Evolutionary conservation across 306 rosid genomes (phyloP), one percentile per base, ranked within the genome.

Genomic region (Cotoneaster glaucophyllus): DNA sequence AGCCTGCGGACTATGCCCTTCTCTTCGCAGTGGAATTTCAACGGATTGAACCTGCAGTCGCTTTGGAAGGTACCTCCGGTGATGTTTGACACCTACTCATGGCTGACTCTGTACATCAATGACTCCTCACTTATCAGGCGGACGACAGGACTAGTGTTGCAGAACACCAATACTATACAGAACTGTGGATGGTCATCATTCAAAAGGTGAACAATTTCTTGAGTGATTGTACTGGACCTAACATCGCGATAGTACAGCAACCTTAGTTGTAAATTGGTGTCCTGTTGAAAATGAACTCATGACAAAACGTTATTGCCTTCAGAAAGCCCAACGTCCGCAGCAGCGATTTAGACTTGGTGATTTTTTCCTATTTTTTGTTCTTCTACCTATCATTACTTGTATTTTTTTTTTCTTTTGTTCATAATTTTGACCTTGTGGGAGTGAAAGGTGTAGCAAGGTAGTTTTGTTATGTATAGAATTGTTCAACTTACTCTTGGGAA

Each of bases 381-480:
- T 39, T 62, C 43, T 21, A 22, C 32, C 11, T 32, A 15, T 64
- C 4, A 25, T 78, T 64, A 52, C 75, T 80, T 69, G 24, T 69
- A 24, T 67, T 37, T 13, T 15, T 45, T 66, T 50, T 13, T 48
- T 14, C 8, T 52, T 69, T 69, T 39, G 28, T 31, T 73, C 43
- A 69, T 64, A 53, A 14, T 52, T 69, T 74, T 6, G 41, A 11
- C 8, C 24, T 37, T 28, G 72, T 39, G n/a, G 34, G 59, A 29
- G 77, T 59, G 26, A 58, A 13, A 56, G 25, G 45, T 70, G 50
- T 71, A 79, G 71, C 64, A 45, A 70, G 54, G 32, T 74, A 28
- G 73, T 57, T 61, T 57, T 31, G 24, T 31, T 64, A 45, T 52
- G 64, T 48, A 3, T 41, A 32, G 63, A 58, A 14, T 41, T 64